A percentile compares a stretch with the other conserved stretches of the same genome.
These are phyloP conservation scores for Cyberlindnera mississippiensis DNA, from an alignment of 805 yeast genomes.

Conservation along the genomic window DNA sequence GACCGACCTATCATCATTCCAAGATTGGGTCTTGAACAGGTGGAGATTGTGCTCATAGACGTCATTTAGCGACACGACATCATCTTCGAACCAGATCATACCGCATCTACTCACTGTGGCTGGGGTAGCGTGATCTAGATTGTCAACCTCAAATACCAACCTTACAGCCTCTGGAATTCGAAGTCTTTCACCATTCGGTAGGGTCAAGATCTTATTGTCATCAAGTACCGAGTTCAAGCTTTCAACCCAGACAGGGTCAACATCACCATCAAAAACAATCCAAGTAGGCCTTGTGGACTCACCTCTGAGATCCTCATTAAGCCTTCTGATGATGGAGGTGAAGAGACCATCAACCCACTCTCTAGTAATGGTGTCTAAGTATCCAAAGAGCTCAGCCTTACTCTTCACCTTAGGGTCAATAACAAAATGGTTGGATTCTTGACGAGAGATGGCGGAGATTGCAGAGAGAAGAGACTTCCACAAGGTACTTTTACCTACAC, in stretches of 20 bases:
- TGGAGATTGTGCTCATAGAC: constrained; percentile 23
- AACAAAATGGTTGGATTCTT: constrained; percentile 37
- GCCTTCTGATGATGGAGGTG: constrained; percentile 59
- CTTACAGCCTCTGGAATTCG: constrained; percentile 59
- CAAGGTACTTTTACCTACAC: constrained; percentile 65
- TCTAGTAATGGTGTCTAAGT: constrained; percentile 67
- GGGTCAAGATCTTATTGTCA: constrained; percentile 75
- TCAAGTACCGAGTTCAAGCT: constrained; percentile 86
- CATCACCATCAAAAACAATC: constrained; percentile 88
- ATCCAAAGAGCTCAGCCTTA: constrained; percentile 67
- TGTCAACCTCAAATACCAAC: constrained; percentile 74
- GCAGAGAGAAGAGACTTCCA: constrained; percentile 48
- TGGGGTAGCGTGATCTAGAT: constrained; percentile 65
- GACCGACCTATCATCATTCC: constrained; percentile 2
- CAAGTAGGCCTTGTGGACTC: constrained; percentile 56
- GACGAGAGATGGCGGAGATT: constrained; percentile 24
- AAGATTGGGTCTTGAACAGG: constrained; percentile 1
- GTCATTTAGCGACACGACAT: constrained; percentile 23
- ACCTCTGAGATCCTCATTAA: constrained; percentile 53
- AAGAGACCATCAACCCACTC: constrained; percentile 93
- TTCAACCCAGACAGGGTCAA: constrained; percentile 94
- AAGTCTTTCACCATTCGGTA: constrained; percentile 88
- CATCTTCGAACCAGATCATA: constrained; percentile 65
- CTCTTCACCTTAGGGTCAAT: constrained; percentile 76
- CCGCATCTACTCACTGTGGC: constrained; percentile 95